A percentile compares a stretch with the other conserved stretches of the same genome.
Conservation (phyloP, 345 rosid genomes). For the Citrus hindsii region DNA sequence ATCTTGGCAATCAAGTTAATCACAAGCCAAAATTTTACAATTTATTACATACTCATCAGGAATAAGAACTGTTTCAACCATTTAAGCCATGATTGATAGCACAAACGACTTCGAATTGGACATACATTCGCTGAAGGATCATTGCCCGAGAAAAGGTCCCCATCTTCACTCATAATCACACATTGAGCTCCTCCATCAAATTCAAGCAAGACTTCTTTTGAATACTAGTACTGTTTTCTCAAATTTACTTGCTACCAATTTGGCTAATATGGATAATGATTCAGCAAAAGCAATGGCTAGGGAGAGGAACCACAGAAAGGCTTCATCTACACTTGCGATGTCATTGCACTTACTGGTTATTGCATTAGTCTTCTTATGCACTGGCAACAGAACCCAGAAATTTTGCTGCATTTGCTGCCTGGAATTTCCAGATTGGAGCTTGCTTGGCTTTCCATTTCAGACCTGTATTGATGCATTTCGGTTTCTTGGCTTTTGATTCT, state of each 20-base stretch:
- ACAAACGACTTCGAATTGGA: background rate
- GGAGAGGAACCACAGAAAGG: conserved; percentile 9
- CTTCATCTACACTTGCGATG: background rate
- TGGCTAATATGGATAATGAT: conserved; percentile 13
- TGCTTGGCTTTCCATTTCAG: conserved; percentile 24
- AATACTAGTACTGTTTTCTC: background rate
- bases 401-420: conserved; percentile 1
- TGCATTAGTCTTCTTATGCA: conserved; percentile 23
- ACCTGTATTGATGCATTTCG: conserved; percentile 19
- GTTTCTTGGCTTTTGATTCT: conserved; percentile 22
- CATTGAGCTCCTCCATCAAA: background rate
- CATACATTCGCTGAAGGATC: background rate
- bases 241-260: background rate
- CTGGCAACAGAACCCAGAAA: conserved; percentile 26
- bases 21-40: background rate
- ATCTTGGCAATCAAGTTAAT: background rate
- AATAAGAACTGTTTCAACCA: background rate
- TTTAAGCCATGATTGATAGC: background rate
- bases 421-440: conserved; percentile 26
- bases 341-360: conserved; percentile 15
- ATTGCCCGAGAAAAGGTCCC: background rate
- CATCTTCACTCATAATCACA: background rate
- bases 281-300: background rate
- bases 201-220: background rate
- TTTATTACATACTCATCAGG: background rate